Evolutionary conservation across 176 grass and related monocot species (phyloP), one percentile per base, ranked within the genome.

Genomic region (Thalia dealbata): DNA sequence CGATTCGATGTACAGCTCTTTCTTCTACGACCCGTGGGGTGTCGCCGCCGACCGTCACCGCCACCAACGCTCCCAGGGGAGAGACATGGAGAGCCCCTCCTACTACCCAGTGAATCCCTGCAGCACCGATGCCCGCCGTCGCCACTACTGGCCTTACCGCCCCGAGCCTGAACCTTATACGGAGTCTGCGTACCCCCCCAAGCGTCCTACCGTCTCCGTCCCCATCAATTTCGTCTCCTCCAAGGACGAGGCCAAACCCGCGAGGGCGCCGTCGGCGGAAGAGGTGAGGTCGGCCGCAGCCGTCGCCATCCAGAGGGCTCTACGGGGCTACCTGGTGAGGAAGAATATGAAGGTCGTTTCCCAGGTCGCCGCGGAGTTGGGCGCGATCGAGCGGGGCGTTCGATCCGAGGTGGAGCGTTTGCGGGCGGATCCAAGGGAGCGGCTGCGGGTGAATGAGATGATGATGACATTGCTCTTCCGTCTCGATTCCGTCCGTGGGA

Each of bases 21-120:
- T 68, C 65, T 68, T 68, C 32, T 68, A n/a, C 65, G 65, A 68
- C 19, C 65, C 65, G 12, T 68, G 65, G 65, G 44, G 65, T 7
- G 7, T 10, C 38, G 35, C 35, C 9, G 19, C 6, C 10, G 32
- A 35, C 19, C 65, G 62, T 27, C 27, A 14, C 15, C 62, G 19
- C 35, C 32, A 11, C 10, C 65, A 35, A 7, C 65, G 26, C 62
- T 13, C 4, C 6, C 62, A 2, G 19, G 10, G 35, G 13, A 68
- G 65, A 43, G 35, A 43, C 18, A n/a, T 22, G 15, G 32, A 42
- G 32, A 43, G 64, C 18, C 65, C 65, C 35, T 43, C 23, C 21
- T 23, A 1, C 38, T 45, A 44, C 9, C 8, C 38, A 11, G 8
- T 16, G 35, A 19, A 44, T 10, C 65, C 65, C 41, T 42, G 65